Conservation (phyloP, 2,329 filamentous ascomycete species). For the Fusarium napiforme region DNA sequence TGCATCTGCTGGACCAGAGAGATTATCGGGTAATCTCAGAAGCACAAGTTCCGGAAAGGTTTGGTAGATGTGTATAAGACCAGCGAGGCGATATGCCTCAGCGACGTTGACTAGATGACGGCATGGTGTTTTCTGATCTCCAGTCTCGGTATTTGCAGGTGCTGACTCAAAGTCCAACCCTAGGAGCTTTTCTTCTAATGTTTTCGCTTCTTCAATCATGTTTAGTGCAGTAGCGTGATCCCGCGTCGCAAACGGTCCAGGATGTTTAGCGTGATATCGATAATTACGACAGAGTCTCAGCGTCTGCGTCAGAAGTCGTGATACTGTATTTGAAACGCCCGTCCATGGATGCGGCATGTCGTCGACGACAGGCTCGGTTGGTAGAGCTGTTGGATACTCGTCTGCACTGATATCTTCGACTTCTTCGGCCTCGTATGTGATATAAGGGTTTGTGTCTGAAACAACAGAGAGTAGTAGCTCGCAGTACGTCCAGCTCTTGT, state of each 20-base stretch:
- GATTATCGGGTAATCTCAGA: slow-evolving; percentile 41
- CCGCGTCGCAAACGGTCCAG: slow-evolving; percentile 16
- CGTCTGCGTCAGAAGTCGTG: slow-evolving; percentile 49
- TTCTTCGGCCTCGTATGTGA: slow-evolving; percentile 14
- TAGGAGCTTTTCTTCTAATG: slow-evolving; percentile 48
- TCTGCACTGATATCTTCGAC: slow-evolving; percentile 21
- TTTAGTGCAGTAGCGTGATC: slow-evolving; percentile 32
- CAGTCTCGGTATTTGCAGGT: slow-evolving; percentile 39
- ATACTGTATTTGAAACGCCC: slow-evolving; percentile 49
- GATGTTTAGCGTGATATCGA: slow-evolving; percentile 43
- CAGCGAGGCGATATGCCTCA: slow-evolving; percentile 52
- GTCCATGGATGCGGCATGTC: slow-evolving; percentile 52
- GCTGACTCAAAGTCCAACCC: slow-evolving; percentile 43
- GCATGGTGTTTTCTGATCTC: slow-evolving; percentile 43
- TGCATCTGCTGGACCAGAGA: not conserved
- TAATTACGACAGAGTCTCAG: slow-evolving; percentile 52
- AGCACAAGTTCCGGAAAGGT: slow-evolving; percentile 51
- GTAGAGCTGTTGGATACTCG: slow-evolving; percentile 29
- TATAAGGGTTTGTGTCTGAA: slow-evolving; percentile 45
- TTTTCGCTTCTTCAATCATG: slow-evolving; percentile 48
- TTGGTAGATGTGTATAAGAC: slow-evolving; percentile 54
- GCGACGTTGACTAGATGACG: slow-evolving; percentile 50
- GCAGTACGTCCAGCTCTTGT: slow-evolving; percentile 54
- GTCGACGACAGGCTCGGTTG: slow-evolving; percentile 19
- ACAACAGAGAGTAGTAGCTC: slow-evolving; percentile 54